Base-by-base conservation (phyloP, 2,329 filamentous ascomycete genomes). In the Aspergillus sp. region DNA sequence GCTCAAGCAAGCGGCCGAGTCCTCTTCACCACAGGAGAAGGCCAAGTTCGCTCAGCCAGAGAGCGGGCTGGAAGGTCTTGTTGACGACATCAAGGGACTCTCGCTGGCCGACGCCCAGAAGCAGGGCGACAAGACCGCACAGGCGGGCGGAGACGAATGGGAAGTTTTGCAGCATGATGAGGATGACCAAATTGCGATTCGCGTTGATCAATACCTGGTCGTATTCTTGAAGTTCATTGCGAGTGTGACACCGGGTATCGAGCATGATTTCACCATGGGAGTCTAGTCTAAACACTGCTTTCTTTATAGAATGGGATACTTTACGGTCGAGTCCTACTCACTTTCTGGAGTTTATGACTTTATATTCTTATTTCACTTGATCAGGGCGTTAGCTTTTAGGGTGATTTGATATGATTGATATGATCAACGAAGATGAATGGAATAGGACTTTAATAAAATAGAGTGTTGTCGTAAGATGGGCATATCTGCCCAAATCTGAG, bases 251-350 rank as follows among this genome's bases (percentile, higher is more conserved):
- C 95, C 95, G 6, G 93, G 93, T 48, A 98, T 99, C 75, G 93
- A 98, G 77, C 91, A 97, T 75, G 93, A 98, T 73, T 97, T 96
- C 74, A 98, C 93, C 1, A 97, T 97, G 92, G 90, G 91, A 6
- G 88, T 96, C 40, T 96, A 81, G 81, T 51, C 4, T 31, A 31
- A 31, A n/a, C 45, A 11, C 5, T 35, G 9, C 3, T 37, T n/a
- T 37, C 35, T 14, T 37, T 15, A 37, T 35, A 33, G n/a, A 35
- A 35, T 47, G 31, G 11, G 17, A 11, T 48, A 2, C 27, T 8
- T 12, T 37, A 5, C 45, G 11, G 12, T 23, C 14, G 31, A 3
- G 27, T n/a, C 17, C 8, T 35, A 33, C 12, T 27, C 27, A 5
- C 15, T 48, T 48, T 21, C 23, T 48, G 45, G 45, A 48, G 45